Conservation (phyloP, 2,329 filamentous ascomycete species). For the Diaporthe citriasiana region DNA sequence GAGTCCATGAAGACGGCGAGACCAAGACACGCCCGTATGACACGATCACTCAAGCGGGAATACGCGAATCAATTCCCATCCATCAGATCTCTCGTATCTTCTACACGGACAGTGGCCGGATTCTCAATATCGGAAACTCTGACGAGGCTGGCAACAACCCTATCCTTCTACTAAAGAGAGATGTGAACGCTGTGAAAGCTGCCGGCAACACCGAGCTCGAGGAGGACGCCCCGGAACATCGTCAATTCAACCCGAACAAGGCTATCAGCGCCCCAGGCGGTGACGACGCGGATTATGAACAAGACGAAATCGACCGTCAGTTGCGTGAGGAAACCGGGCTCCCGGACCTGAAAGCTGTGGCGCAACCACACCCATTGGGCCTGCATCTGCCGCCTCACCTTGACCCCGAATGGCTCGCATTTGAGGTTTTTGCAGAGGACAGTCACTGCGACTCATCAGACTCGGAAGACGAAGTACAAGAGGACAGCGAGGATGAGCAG, state of each 20-base stretch:
- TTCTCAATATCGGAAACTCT: conserved; percentile 79
- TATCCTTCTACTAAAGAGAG: conserved; percentile 80
- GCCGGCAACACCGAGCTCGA: conserved; percentile 65
- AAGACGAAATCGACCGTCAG: conserved; percentile 63
- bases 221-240: conserved; percentile 8
- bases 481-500: conserved; percentile 45
- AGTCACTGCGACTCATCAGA: conserved; percentile 64
- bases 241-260: background rate
- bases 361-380: conserved; percentile 44
- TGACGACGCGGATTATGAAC: conserved; percentile 51
- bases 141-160: conserved; percentile 73
- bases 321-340: conserved; percentile 55
- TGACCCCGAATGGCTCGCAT: conserved; percentile 91
- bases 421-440: conserved; percentile 84
- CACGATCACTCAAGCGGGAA: conserved; percentile 59
- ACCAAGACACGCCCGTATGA: conserved; percentile 54
- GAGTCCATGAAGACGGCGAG: conserved; percentile 62
- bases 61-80: conserved; percentile 68
- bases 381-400: conserved; percentile 80
- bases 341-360: conserved; percentile 21
- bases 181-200: conserved; percentile 74
- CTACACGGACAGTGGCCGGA: conserved; percentile 90
- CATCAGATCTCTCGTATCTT: conserved; percentile 86
- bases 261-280: conserved; percentile 34
- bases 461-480: conserved; percentile 51